Conservation (phyloP, 192 early-diverging fungal genomes). For the Gamsiella multidivaricata region DNA sequence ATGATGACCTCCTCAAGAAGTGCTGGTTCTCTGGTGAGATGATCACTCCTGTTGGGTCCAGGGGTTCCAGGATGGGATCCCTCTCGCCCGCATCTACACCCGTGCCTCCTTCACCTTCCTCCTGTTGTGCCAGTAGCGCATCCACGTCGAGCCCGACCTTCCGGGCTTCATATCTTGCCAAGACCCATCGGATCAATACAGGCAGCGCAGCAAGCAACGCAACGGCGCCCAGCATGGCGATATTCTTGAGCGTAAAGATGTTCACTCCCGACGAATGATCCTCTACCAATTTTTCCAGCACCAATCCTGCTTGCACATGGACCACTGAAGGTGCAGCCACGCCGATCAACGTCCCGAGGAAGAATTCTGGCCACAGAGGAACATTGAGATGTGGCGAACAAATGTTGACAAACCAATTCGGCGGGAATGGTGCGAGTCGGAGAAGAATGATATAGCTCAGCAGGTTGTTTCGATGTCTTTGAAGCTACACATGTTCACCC, state of each 20-base stretch:
- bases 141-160: slow-evolving; percentile 45
- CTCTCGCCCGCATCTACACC: not conserved
- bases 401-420: slow-evolving; percentile 70
- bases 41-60: slow-evolving; percentile 50
- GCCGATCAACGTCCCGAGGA: slow-evolving; percentile 67
- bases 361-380: slow-evolving; percentile 59
- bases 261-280: slow-evolving; percentile 49
- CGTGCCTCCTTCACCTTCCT: slow-evolving; percentile 2
- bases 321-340: slow-evolving; percentile 64
- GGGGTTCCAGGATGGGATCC: slow-evolving; percentile 39
- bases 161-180: slow-evolving; percentile 42
- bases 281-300: slow-evolving; percentile 62
- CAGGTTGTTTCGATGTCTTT: slow-evolving; percentile 63
- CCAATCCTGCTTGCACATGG: slow-evolving; percentile 68
- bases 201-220: slow-evolving; percentile 60
- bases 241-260: slow-evolving; percentile 59
- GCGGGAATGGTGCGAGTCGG: slow-evolving; percentile 65
- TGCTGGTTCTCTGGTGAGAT: slow-evolving; percentile 45
- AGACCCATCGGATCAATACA: slow-evolving; percentile 53
- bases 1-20: slow-evolving; percentile 23
- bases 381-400: slow-evolving; percentile 68
- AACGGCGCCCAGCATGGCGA: slow-evolving; percentile 58
- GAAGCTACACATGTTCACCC: slow-evolving; percentile 7
- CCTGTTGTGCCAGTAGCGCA: slow-evolving; percentile 13
- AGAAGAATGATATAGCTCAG: slow-evolving; percentile 70